These are phyloP conservation scores for Cyberlindnera americana DNA, from an alignment of 805 yeast species.

Conservation along the genomic window DNA sequence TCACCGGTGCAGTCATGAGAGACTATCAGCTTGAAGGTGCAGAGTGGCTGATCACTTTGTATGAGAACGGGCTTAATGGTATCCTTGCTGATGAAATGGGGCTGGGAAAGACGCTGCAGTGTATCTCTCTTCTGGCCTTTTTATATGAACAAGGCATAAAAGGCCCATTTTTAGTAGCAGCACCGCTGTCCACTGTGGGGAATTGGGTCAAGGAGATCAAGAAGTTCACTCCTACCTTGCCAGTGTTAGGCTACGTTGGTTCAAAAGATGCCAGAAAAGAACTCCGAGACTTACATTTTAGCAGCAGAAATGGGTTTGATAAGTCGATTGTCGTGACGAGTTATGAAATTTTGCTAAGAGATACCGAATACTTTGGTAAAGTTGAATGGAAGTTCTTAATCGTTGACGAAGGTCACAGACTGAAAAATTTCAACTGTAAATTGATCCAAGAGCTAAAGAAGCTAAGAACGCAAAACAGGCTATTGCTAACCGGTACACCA, in stretches of 20 bases:
- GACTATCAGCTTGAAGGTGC: slow-evolving; percentile 87
- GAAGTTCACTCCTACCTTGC: slow-evolving; percentile 68
- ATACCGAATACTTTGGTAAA: slow-evolving; percentile 49
- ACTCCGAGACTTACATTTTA: slow-evolving; percentile 33
- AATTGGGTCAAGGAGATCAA: slow-evolving; percentile 79
- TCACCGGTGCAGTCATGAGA: slow-evolving; percentile 62
- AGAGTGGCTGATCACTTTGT: slow-evolving; percentile 84
- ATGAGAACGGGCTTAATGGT: slow-evolving; percentile 92
- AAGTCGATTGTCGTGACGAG: slow-evolving; percentile 68
- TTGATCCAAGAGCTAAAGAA: slow-evolving; percentile 69
- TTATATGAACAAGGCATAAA: slow-evolving; percentile 71
- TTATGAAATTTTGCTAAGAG: slow-evolving; percentile 76
- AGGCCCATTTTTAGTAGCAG: slow-evolving; percentile 77
- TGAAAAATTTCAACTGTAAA: slow-evolving; percentile 79
- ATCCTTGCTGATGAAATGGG: slow-evolving; percentile 98
- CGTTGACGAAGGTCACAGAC: slow-evolving; percentile 94
- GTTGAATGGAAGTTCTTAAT: slow-evolving; percentile 77
- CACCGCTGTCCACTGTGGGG: slow-evolving; percentile 79
- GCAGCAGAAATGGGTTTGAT: slow-evolving; percentile 18
- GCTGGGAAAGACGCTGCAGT: slow-evolving; percentile 87
- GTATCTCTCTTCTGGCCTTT: slow-evolving; percentile 74
- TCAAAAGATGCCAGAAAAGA: slow-evolving; percentile 49
- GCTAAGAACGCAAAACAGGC: slow-evolving; percentile 62
- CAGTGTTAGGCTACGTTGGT: slow-evolving; percentile 64
- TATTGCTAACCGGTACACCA: slow-evolving; percentile 94